These are phyloP conservation scores for Beauveria australis DNA, from an alignment of 2,329 filamentous ascomycete species.

Conservation along the genomic window DNA sequence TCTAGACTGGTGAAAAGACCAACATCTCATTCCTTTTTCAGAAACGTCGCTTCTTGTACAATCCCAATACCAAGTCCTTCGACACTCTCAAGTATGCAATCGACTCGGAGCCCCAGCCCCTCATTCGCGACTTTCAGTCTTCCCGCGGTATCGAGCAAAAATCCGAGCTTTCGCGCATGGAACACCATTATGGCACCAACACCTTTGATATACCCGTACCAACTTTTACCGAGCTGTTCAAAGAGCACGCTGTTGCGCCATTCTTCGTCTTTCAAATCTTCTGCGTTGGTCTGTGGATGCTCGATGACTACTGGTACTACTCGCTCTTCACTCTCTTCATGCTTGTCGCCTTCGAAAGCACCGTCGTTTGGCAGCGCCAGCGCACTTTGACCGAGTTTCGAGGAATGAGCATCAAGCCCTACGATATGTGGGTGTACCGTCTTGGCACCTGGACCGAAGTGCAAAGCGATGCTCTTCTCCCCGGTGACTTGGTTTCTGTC, in stretches of 20 bases:
- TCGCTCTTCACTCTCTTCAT: conserved; percentile 98
- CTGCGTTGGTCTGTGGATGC: conserved; percentile 95
- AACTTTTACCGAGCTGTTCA: conserved; percentile 90
- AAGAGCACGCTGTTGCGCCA: conserved; percentile 95
- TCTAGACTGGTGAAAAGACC: conserved; percentile 59
- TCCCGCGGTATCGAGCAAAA: conserved; percentile 66
- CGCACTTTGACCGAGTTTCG: conserved; percentile 93
- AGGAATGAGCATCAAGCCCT: conserved; percentile 99
- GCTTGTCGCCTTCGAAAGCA: conserved; percentile 95
- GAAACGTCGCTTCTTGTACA: conserved; percentile 91
- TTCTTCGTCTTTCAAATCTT: conserved; percentile 99
- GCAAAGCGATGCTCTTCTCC: conserved; percentile 83
- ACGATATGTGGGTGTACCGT: conserved; percentile 86
- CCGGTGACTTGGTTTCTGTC: conserved; percentile 88
- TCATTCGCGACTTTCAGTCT: conserved; percentile 68
- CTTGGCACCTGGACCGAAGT: conserved; percentile 82
- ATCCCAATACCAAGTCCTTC: conserved; percentile 64
- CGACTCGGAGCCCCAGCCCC: conserved; percentile 76
- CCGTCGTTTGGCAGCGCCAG: conserved; percentile 98
- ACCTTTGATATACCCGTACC: conserved; percentile 97
- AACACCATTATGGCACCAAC: conserved; percentile 92
- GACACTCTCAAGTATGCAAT: conserved; percentile 74
- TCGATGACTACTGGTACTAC: conserved; percentile 99
- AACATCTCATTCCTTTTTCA: conserved; percentile 91
- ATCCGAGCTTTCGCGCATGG: conserved; percentile 68